These are phyloP conservation scores for Persicaria maculosa DNA, from an alignment of 148 eudicot genomes.

Conservation along the genomic window DNA sequence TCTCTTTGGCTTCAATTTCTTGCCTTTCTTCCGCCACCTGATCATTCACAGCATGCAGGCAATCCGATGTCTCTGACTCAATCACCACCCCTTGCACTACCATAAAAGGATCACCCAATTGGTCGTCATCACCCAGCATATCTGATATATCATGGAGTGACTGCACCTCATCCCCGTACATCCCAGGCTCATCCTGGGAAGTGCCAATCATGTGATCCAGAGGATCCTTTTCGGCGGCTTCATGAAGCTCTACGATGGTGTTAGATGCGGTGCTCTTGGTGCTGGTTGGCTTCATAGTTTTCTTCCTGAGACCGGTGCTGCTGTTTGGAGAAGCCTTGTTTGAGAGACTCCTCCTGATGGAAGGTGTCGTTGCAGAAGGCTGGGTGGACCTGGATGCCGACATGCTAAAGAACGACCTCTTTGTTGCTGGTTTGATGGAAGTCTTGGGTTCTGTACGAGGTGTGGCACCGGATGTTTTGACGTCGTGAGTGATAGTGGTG, in stretches of 20 bases:
- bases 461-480: neutral
- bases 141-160: constrained; percentile 42
- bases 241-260: constrained; percentile 12
- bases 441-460: neutral
- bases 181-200: constrained; percentile 11
- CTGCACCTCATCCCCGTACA: constrained; percentile 18
- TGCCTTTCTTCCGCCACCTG: neutral
- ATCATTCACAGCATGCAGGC: too few relatives aligned
- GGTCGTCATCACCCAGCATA: constrained; percentile 21
- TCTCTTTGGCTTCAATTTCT: neutral
- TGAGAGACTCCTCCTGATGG: neutral
- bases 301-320: neutral
- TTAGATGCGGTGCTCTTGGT: constrained; percentile 28
- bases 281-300: constrained; percentile 10
- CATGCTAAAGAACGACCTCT: neutral
- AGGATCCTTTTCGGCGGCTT: constrained; percentile 3
- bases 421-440: neutral
- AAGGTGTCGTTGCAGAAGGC: neutral
- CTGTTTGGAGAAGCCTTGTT: neutral
- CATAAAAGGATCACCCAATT: constrained; percentile 26
- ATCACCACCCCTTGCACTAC: neutral
- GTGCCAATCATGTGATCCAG: constrained; percentile 13
- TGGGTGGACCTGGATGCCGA: neutral
- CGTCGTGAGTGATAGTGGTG: neutral
- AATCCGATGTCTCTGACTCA: too few relatives aligned